Evolutionary conservation across 208 protist species (phyloP).

Genomic region (Wallacemonas sp.): DNA sequence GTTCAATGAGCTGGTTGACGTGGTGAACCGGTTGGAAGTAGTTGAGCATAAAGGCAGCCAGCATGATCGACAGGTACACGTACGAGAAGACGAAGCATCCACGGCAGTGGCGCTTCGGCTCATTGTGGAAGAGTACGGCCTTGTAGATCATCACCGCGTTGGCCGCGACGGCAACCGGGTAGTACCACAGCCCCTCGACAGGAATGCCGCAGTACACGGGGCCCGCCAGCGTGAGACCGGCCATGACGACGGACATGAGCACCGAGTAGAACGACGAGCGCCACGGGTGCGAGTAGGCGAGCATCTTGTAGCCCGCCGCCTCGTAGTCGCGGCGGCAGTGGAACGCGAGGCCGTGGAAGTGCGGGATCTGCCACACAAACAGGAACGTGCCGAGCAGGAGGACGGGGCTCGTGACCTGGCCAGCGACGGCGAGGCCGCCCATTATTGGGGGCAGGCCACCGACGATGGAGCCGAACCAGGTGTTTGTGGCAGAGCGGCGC

Average conservation of each 20-base stretch:
- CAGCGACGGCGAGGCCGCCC: conserved; percentile 75
- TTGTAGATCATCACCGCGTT: conserved; percentile 88
- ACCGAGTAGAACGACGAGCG: conserved; percentile 87
- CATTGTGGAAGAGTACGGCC: conserved; percentile 75
- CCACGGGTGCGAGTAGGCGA: conserved; percentile 85
- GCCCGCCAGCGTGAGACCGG: conserved; percentile 55
- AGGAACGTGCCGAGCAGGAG: conserved; percentile 77
- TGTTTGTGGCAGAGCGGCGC: conserved; percentile 82
- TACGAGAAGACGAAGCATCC: conserved; percentile 92
- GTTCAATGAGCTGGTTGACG: conserved; percentile 23
- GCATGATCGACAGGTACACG: conserved; percentile 77
- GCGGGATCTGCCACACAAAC: conserved; percentile 92
- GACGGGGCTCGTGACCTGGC: conserved; percentile 47
- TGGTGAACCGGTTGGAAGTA: conserved; percentile 67
- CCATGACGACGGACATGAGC: conserved; percentile 71
- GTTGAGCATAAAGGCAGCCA: conserved; percentile 77
- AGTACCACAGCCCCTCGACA: conserved; percentile 75
- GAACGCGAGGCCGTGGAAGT: conserved; percentile 91
- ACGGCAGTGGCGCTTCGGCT: conserved; percentile 77
- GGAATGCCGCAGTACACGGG: conserved; percentile 46
- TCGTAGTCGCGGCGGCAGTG: conserved; percentile 91
- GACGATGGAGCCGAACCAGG: conserved; percentile 91
- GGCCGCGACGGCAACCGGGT: conserved; percentile 47
- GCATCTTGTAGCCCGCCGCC: conserved; percentile 90
- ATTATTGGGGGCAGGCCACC: conserved; percentile 91